Conservation (phyloP, 1,284 basidiomycete species). For the Papiliotrema flavescens region DNA sequence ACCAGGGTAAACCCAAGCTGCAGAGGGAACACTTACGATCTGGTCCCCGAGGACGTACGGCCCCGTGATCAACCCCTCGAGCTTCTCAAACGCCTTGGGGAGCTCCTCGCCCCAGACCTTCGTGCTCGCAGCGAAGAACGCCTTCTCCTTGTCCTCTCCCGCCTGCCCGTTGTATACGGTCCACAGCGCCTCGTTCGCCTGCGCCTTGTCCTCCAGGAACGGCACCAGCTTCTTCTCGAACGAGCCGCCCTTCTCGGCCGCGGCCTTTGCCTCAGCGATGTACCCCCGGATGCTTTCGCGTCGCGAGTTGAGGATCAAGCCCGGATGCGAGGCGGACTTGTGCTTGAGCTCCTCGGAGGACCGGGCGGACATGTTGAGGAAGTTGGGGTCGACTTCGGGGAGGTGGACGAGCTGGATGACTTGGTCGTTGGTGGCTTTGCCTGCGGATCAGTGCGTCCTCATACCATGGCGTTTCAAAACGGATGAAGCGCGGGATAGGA, state of each 20-base stretch:
- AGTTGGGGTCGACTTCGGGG: conserved; percentile 51
- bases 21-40: conserved; percentile 31
- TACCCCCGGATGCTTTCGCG: conserved; percentile 57
- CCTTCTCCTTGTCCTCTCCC: conserved; percentile 30
- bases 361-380: conserved; percentile 47
- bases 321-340: conserved; percentile 41
- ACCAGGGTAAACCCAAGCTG: no score
- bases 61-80: conserved; percentile 63
- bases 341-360: conserved; percentile 40
- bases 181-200: conserved; percentile 42
- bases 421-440: conserved; percentile 54
- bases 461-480: background rate
- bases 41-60: conserved; percentile 66
- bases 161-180: conserved; percentile 43
- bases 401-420: conserved; percentile 67
- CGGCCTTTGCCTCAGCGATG: conserved; percentile 54
- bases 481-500: background rate
- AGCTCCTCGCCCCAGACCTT: conserved; percentile 53
- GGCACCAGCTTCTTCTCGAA: conserved; percentile 40
- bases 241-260: conserved; percentile 48
- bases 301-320: conserved; percentile 53
- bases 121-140: conserved; percentile 45
- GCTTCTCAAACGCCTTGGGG: conserved; percentile 51
- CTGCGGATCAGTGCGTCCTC: no score
- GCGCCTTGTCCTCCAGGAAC: conserved; percentile 49